phyloP scores from a whole-genome alignment of 208 protist genomes.

The Acanthamoeba pearcei region DNA sequence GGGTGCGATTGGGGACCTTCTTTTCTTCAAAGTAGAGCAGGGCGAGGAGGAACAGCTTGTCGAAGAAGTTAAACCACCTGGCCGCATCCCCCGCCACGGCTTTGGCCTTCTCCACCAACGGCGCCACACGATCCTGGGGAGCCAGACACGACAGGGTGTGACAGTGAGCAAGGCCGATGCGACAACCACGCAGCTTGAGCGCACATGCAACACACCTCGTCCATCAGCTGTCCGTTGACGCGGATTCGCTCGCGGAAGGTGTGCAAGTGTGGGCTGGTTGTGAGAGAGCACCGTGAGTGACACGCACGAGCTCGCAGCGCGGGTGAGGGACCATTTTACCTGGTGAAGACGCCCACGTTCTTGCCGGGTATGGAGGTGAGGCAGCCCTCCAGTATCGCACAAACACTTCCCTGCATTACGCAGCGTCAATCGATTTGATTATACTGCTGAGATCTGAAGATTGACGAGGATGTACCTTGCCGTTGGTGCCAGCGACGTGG shows the following conservation, averaged over 20 bases:
- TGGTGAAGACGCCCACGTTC: conserved; percentile 16
- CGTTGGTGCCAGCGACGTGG: conserved; percentile 24
- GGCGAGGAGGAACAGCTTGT: conserved; percentile 33
- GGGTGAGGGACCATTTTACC: background rate
- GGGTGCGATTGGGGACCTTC: background rate
- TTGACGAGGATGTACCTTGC: background rate
- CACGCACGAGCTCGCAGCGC: background rate
- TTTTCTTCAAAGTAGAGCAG: conserved; percentile 52
- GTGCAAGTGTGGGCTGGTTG: conserved; percentile 4
- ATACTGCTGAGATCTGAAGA: background rate
- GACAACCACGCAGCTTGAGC: too few relatives aligned
- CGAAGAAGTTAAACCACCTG: conserved; percentile 15
- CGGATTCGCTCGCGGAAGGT: conserved; percentile 51
- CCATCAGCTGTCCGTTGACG: conserved; percentile 42
- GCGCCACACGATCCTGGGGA: conserved; percentile 17
- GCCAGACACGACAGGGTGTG: background rate
- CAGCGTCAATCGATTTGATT: background rate
- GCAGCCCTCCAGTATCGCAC: conserved; percentile 40
- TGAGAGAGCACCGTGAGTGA: background rate
- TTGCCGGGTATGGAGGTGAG: background rate
- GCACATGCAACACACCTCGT: background rate
- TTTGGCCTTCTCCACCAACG: conserved; percentile 40
- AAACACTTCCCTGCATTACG: conserved; percentile 1
- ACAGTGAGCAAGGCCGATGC: too few relatives aligned
- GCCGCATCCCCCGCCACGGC: background rate